Evolutionary conservation across 352 stramenopile species (phyloP), one percentile per base, ranked within the genome.

Genomic region (Globisporangium alternatum): DNA sequence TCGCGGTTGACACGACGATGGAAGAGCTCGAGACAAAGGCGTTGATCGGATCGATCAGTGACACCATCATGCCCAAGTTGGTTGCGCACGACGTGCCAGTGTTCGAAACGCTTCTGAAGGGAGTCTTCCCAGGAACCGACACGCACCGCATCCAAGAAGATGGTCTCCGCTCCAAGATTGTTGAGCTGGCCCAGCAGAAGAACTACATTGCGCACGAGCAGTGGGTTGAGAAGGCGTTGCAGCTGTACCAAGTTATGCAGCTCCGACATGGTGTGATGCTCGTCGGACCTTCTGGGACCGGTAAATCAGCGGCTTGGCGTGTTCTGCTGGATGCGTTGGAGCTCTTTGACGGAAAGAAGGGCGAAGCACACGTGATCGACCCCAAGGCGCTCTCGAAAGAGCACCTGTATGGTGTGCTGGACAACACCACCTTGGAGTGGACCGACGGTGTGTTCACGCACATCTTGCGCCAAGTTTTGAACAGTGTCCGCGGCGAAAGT

Each of bases 401-500:
- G 62, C 88, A 97, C 30, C 73, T 99, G 6, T 99, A 99, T 75
- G 98, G 98, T 65, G 86, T 90, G n/a, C 83, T 99, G 45, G 98
- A 99, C 84, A 97, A 97, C 57, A 99, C 96, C 33, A 99, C 98
- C 1, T 80, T 99, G 3, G 98, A 99, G 71, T 99, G 98, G 98
- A 99, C 94, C 17, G 98, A 99, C 75, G 98, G 98, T 70, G 88
- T 99, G 47, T 99, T 99, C 68, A 99, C 98, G 25, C 87, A 97
- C 66, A 76, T 99, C 39, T 75, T 99, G 8, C 87, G 98, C 9
- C 88, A 97, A 66, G 78, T 99, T 47, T 81, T 99, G 33, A 98
- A 98, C 56, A 99, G 99, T 62, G 95, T 99, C 45, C 87, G 97
- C 60, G 97, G 97, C 60, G 97, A 99, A 83, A 98, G 92, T 67